phyloP scores from a whole-genome alignment of 148 eudicot species.

The Beta vulgaris region DNA sequence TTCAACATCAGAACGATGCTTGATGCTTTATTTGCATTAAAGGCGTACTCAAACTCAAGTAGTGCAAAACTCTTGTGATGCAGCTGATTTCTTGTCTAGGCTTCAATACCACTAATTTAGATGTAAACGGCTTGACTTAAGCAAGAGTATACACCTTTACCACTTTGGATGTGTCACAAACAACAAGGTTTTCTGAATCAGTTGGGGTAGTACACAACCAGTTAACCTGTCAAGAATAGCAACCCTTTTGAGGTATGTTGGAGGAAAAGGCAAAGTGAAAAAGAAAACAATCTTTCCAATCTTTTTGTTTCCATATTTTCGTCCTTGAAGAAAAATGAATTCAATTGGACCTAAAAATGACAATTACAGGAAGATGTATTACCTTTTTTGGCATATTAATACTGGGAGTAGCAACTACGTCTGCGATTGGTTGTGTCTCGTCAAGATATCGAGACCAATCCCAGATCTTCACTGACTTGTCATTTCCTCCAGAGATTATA shows the following conservation, averaged over 20 bases:
- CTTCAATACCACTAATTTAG: not conserved
- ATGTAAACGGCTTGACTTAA: slow-evolving; percentile 22
- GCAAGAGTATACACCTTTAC: slow-evolving; percentile 81
- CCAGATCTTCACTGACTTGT: slow-evolving; percentile 87
- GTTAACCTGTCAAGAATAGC: slow-evolving; percentile 60
- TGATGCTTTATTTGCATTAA: not conserved
- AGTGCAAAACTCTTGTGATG: not conserved
- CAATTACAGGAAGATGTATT: slow-evolving; percentile 10
- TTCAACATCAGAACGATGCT: not conserved
- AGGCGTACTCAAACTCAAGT: not conserved
- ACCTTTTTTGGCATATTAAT: slow-evolving; percentile 71
- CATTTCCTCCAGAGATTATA: slow-evolving; percentile 88
- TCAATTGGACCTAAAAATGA: not conserved
- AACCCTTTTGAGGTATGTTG: not conserved
- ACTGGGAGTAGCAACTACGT: slow-evolving; percentile 38
- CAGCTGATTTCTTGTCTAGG: not conserved
- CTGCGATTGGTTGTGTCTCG: slow-evolving; percentile 38
- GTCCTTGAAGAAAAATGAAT: not conserved
- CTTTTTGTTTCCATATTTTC: not conserved
- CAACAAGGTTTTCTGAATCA: slow-evolving; percentile 84
- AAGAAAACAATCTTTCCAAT: not conserved
- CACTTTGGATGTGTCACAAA: slow-evolving; percentile 91
- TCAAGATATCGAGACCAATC: slow-evolving; percentile 60
- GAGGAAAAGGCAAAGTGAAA: not conserved
- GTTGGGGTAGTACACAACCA: slow-evolving; percentile 93